Evolutionary conservation across 2,329 filamentous ascomycete genomes (phyloP).

Genomic region (Fusarium sp.): DNA sequence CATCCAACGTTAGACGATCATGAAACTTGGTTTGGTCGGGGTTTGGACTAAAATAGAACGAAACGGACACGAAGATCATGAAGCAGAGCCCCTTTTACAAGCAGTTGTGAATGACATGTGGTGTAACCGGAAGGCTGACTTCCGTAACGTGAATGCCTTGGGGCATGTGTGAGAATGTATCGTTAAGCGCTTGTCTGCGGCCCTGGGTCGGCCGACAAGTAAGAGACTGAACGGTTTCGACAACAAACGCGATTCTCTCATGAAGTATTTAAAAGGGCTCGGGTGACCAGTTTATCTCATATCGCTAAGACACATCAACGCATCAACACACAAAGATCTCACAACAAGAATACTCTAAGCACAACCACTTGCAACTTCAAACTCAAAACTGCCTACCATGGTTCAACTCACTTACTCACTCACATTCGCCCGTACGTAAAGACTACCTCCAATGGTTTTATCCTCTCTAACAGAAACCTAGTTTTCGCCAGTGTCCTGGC

Average conservation of each 20-base stretch:
- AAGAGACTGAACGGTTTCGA: background rate
- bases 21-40: constrained; percentile 8
- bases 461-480: background rate
- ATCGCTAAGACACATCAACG: background rate
- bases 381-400: background rate
- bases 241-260: background rate
- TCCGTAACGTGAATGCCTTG: constrained; percentile 9
- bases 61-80: background rate
- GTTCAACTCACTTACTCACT: background rate
- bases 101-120: background rate
- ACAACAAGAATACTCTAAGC: background rate
- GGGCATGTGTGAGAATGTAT: background rate
- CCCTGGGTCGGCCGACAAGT: background rate
- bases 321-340: background rate
- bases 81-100: background rate
- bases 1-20: background rate
- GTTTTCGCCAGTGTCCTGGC: constrained; percentile 14
- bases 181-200: background rate
- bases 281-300: background rate
- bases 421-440: constrained; percentile 3
- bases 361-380: background rate
- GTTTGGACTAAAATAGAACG: background rate
- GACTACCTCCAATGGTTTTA: background rate
- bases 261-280: background rate
- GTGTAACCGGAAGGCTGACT: constrained; percentile 5